These are phyloP conservation scores for Haberlea rhodopensis DNA, from an alignment of 257 asterid genomes.

Conservation along the genomic window DNA sequence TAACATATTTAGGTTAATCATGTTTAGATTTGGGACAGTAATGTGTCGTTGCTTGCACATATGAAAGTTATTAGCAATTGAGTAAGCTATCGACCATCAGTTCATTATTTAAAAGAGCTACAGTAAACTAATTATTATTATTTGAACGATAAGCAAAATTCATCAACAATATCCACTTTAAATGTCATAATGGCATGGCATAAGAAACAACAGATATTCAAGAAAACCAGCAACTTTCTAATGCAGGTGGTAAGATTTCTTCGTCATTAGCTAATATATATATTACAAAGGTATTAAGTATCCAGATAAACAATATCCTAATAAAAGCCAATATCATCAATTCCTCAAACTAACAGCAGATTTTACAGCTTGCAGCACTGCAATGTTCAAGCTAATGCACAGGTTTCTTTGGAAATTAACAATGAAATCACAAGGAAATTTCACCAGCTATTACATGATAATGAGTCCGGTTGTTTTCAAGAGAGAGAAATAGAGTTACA, in stretches of 20 bases:
- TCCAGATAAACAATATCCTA: constrained; percentile 8
- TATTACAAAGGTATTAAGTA: background rate
- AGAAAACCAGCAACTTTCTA: constrained; percentile 10
- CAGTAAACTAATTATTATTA: background rate
- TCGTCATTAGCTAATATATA: constrained; percentile 1
- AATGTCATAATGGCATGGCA: constrained; percentile 17
- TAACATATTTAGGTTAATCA: constrained; percentile 28
- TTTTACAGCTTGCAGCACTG: background rate
- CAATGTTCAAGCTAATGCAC: background rate
- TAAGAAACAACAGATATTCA: constrained; percentile 12
- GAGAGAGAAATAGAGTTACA: background rate
- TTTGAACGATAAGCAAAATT: background rate
- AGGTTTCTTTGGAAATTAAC: background rate
- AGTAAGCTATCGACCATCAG: constrained; percentile 23
- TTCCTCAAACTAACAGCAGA: constrained; percentile 1
- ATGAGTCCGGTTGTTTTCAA: background rate
- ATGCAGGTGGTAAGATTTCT: constrained; percentile 14
- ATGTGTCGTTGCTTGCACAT: constrained; percentile 15
- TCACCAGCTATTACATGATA: background rate
- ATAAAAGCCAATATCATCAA: constrained; percentile 18
- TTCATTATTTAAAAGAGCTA: constrained; percentile 3
- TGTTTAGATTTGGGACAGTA: constrained; percentile 19
- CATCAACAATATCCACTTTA: constrained; percentile 11
- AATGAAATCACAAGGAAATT: background rate
- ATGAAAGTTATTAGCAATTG: constrained; percentile 9